Percentiles rank a stretch among this genome's conserved stretches.
These are phyloP conservation scores for Tagetes erecta DNA, from an alignment of 129 eudicot species.

Conservation along the genomic window DNA sequence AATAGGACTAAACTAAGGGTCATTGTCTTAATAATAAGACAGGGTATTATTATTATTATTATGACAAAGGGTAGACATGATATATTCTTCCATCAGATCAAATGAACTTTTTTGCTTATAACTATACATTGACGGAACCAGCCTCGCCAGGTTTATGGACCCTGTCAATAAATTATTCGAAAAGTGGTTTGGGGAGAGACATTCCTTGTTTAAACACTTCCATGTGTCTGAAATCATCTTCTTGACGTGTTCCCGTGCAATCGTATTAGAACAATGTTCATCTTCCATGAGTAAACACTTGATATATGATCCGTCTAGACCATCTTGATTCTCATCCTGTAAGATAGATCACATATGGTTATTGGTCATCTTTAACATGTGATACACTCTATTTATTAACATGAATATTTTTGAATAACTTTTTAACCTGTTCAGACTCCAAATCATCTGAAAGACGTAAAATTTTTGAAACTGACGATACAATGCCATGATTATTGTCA, in stretches of 20 bases:
- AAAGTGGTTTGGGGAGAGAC: constrained; percentile 24
- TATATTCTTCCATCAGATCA: constrained; percentile 7
- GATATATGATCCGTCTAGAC: constrained; percentile 56
- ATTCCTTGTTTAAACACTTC: constrained; percentile 47
- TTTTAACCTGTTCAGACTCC: constrained; percentile 28
- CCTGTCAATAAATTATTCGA: constrained; percentile 37
- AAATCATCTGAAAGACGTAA: constrained; percentile 53
- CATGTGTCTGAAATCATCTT: constrained; percentile 42
- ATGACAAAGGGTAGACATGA: background rate
- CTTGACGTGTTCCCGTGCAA: constrained; percentile 35
- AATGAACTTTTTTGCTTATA: constrained; percentile 27
- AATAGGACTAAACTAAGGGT: too few relatives aligned
- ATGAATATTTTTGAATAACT: background rate
- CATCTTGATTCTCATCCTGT: constrained; percentile 57
- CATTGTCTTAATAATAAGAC: too few relatives aligned
- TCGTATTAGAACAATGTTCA: constrained; percentile 23
- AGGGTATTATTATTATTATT: too few relatives aligned
- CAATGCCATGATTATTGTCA: constrained; percentile 25
- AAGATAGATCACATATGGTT: background rate
- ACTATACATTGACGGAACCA: constrained; percentile 56
- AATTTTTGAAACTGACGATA: constrained; percentile 38
- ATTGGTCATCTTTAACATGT: background rate
- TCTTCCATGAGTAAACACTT: constrained; percentile 43
- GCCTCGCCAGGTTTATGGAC: constrained; percentile 44
- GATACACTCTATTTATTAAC: background rate